Conservation (phyloP, 1,139 yeast species). For the Candida albicans region DNA sequence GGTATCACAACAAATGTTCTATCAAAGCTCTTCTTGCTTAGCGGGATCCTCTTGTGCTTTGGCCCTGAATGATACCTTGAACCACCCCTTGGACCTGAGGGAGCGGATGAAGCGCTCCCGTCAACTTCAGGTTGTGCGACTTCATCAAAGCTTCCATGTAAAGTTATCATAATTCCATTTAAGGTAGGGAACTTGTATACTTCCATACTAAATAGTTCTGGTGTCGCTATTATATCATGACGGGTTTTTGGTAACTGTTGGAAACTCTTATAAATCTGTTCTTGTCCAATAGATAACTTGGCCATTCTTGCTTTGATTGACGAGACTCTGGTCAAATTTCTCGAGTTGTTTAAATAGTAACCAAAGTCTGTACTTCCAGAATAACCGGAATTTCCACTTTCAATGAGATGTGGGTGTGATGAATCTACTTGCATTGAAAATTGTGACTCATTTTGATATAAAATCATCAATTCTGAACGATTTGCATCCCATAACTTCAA, state of each 20-base stretch:
- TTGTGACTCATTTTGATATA: constrained; percentile 82
- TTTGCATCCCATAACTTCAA: constrained; percentile 80
- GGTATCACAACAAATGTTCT: constrained; percentile 81
- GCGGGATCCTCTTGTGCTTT: constrained; percentile 39
- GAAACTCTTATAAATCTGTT: constrained; percentile 61
- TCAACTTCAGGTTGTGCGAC: constrained; percentile 48
- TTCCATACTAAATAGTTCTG: constrained; percentile 74
- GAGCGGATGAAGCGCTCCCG: constrained; percentile 16
- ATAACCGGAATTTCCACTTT: constrained; percentile 21
- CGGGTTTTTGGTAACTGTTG: constrained; percentile 69
- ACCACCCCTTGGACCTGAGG: constrained; percentile 27
- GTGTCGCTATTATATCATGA: constrained; percentile 65
- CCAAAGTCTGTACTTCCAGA: constrained; percentile 53
- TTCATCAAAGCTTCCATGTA: constrained; percentile 88
- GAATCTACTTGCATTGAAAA: constrained; percentile 70
- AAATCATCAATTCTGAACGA: constrained; percentile 63
- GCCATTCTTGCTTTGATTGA: constrained; percentile 53
- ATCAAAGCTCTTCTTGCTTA: constrained; percentile 78
- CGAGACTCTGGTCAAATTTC: constrained; percentile 74
- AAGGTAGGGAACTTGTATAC: constrained; percentile 70
- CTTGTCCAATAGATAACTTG: constrained; percentile 71
- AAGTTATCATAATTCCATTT: constrained; percentile 69
- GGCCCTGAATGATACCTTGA: constrained; percentile 27
- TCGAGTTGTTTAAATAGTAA: constrained; percentile 64
- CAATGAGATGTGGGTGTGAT: constrained; percentile 51